Evolutionary conservation across 257 asterid species (phyloP).

Genomic region (Misopates orontium): DNA sequence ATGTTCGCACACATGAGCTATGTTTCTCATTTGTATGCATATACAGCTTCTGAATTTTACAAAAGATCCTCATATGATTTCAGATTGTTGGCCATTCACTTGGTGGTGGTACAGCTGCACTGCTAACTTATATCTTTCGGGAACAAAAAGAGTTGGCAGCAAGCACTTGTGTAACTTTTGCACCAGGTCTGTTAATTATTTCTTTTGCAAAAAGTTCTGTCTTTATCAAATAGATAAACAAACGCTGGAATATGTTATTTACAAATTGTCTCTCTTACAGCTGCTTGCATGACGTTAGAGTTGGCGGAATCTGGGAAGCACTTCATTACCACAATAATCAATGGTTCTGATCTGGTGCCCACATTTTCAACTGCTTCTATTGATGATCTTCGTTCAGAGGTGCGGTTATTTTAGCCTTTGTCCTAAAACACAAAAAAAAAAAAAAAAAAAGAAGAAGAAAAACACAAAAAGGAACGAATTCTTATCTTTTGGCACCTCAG

Average conservation of each 20-base stretch:
- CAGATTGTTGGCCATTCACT: constrained; percentile 91
- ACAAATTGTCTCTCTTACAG: constrained; percentile 33
- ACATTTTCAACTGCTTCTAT: constrained; percentile 78
- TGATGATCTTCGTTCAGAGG: constrained; percentile 88
- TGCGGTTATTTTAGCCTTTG: constrained; percentile 29
- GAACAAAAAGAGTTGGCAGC: constrained; percentile 73
- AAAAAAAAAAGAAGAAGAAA: no score
- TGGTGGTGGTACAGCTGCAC: constrained; percentile 93
- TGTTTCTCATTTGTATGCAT: constrained; percentile 1
- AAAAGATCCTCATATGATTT: constrained; percentile 24
- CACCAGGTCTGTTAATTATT: constrained; percentile 61
- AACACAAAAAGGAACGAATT: neutral
- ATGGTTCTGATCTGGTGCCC: constrained; percentile 90
- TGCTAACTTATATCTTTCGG: constrained; percentile 79
- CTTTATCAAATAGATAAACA: neutral
- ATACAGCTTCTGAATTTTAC: constrained; percentile 7
- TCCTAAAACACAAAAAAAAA: no score
- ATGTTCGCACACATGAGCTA: constrained; percentile 1
- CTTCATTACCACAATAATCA: constrained; percentile 71
- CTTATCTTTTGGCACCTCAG: constrained; percentile 11
- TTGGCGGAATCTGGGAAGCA: constrained; percentile 83
- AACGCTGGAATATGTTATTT: constrained; percentile 17
- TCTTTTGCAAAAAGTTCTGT: constrained; percentile 10
- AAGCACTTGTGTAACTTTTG: constrained; percentile 69
- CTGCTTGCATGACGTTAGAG: constrained; percentile 92